Evolutionary conservation across 2,329 filamentous ascomycete genomes (phyloP).

Genomic region (Fonsecaea multimorphosa): DNA sequence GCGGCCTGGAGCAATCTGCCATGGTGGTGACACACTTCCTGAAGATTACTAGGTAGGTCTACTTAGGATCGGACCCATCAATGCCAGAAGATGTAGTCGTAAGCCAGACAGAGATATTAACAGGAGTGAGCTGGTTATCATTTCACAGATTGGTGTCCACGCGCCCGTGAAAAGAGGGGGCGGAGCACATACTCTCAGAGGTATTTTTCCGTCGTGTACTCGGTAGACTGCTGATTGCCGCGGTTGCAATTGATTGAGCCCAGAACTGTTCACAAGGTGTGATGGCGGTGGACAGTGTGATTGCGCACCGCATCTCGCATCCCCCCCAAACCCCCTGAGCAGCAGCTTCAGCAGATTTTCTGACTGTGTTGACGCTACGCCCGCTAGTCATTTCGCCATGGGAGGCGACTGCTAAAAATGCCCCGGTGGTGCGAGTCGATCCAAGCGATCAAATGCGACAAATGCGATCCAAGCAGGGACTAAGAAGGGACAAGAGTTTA

Average conservation of each 20-base stretch:
- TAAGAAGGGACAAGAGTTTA: conserved; percentile 19
- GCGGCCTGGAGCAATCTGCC: conserved; percentile 25
- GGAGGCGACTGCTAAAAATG: conserved; percentile 17
- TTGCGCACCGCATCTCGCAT: conserved; percentile 16
- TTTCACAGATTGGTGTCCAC: not conserved
- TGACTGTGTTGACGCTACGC: conserved; percentile 16
- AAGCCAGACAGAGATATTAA: conserved; percentile 1
- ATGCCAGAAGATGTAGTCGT: conserved; percentile 6
- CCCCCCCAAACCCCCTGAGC: conserved; percentile 9
- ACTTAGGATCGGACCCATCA: not conserved
- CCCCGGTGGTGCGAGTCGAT: conserved; percentile 15
- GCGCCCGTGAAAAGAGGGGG: not conserved
- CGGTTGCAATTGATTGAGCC: too few species aligned
- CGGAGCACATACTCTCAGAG: too few species aligned
- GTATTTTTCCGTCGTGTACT: too few species aligned
- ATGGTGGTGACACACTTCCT: conserved; percentile 5
- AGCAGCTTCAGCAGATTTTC: conserved; percentile 7
- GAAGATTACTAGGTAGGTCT: not conserved
- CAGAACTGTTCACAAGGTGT: not conserved
- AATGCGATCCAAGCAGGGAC: conserved; percentile 17
- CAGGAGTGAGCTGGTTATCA: not conserved
- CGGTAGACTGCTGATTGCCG: too few species aligned
- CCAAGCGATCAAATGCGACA: conserved; percentile 8
- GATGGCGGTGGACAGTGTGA: not conserved
- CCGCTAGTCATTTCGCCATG: conserved; percentile 13